Percentiles rank a stretch among this genome's conserved stretches.
phyloP scores from a whole-genome alignment of 768 basidiomycete genomes.

The Hypholoma fasciculare region DNA sequence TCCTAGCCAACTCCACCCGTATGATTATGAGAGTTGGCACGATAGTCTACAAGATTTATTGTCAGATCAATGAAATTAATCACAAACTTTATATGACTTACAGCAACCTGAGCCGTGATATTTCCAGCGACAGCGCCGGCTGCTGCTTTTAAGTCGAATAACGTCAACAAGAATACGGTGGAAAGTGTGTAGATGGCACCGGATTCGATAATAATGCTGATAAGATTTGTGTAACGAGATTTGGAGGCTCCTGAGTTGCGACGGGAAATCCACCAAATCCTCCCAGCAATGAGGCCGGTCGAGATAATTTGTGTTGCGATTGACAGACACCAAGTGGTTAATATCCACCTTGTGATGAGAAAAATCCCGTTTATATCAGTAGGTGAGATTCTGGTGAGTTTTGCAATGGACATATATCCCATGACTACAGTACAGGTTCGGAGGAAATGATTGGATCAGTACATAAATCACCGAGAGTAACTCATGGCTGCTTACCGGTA shows the following conservation, averaged over 20 bases:
- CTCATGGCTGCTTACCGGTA: neutral
- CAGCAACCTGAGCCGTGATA: conserved; percentile 14
- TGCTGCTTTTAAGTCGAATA: conserved; percentile 12
- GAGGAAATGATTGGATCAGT: neutral
- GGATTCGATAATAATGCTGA: conserved; percentile 18
- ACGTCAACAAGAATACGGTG: conserved; percentile 10
- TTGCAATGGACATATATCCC: neutral
- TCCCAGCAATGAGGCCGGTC: neutral
- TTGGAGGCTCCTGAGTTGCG: neutral
- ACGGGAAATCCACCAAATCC: conserved; percentile 12
- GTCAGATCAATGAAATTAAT: neutral
- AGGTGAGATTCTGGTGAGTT: neutral
- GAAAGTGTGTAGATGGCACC: conserved; percentile 16
- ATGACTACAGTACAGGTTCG: neutral
- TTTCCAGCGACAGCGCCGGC: conserved; percentile 11
- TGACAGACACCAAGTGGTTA: neutral
- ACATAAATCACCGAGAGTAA: neutral
- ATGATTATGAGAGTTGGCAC: conserved; percentile 10
- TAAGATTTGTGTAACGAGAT: conserved; percentile 8
- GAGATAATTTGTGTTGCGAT: neutral
- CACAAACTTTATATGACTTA: conserved; percentile 4
- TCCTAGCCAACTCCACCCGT: neutral
- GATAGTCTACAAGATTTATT: conserved; percentile 2
- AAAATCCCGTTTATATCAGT: neutral
- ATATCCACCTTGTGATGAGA: neutral